Percentiles rank a stretch among this genome's conserved stretches.
Conservation (phyloP, 176 grass and related monocot species). For the Echinochloa phyllopogon region DNA sequence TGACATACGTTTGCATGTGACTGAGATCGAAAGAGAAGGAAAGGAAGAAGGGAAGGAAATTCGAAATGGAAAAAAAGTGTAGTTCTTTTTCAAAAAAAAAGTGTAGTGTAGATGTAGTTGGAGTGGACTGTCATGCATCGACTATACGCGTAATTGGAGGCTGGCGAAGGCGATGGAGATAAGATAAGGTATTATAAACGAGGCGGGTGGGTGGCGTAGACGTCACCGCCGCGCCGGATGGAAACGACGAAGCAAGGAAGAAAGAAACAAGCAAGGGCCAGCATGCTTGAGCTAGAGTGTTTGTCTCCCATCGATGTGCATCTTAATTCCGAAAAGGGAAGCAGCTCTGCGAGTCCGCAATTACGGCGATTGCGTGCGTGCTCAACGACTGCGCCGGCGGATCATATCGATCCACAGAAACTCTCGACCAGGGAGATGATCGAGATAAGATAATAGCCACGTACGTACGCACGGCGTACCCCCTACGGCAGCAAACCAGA, state of each 20-base stretch:
- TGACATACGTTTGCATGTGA: not conserved
- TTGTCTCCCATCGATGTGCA: not conserved
- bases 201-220: constrained; percentile 1
- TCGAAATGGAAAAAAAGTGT: not conserved
- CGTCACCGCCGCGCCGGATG: not conserved
- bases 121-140: not conserved
- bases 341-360: no score
- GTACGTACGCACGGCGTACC: no score
- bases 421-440: no score
- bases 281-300: not conserved
- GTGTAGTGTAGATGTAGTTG: not conserved
- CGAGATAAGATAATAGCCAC: no score
- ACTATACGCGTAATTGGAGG: not conserved
- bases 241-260: not conserved
- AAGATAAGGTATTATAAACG: not conserved
- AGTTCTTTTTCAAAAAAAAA: no score
- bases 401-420: no score
- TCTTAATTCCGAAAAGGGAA: no score
- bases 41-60: not conserved
- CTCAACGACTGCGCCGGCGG: no score
- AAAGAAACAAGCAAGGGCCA: not conserved
- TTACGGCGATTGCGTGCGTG: no score
- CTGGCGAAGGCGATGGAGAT: not conserved
- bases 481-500: no score
- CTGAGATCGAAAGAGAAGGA: not conserved